Evolutionary conservation across 768 basidiomycete species (phyloP), one percentile per base, ranked within the genome.

Genomic region (Phallus indusiatus): DNA sequence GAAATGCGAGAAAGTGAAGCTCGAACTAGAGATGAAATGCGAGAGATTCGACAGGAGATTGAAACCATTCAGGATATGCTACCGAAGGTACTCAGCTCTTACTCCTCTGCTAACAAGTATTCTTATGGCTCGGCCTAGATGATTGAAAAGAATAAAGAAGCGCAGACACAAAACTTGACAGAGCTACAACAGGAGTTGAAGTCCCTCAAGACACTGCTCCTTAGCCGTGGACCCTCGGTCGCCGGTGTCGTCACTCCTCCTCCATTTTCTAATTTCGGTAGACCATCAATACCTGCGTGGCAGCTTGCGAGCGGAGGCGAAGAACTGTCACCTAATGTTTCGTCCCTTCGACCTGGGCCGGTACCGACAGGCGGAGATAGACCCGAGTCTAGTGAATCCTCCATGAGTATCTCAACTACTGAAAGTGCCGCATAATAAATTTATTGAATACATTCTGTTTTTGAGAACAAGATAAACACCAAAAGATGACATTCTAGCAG

Each of bases 101-200:
- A 57, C 5, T 18, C 11, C n/a, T 57, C 61, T 18, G 47, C 7
- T 51, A 11, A 28, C 61, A 33, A 61, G 35, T 42, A n/a, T 28
- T 24, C 47, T 62, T 53, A 51, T 57, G 47, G 60, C 22, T 54
- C 34, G 18, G n/a, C n/a, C 7, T 63, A 98, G 94, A 90, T 97
- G 89, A 86, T 96, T 55, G 91, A 96, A 58, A 94, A 90, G 74
- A 90, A 87, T 68, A 90, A 92, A 69, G 86, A 91, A 56, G 79
- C 81, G 14, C 93, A 96, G 71, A 80, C 82, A 20, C 83, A 87
- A 61, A 90, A 92, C 1, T 77, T 97, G 14, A 73, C 79, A 55
- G 95, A 97, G 65, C 77, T 98, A 12, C 94, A 96, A 65, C 85
- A 92, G 64, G 95, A 98, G 68, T 80, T 98, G 66, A 93, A 94